Evolutionary conservation across 306 rosid species (phyloP), one percentile per base, ranked within the genome.

Genomic region (Malus orientalis): DNA sequence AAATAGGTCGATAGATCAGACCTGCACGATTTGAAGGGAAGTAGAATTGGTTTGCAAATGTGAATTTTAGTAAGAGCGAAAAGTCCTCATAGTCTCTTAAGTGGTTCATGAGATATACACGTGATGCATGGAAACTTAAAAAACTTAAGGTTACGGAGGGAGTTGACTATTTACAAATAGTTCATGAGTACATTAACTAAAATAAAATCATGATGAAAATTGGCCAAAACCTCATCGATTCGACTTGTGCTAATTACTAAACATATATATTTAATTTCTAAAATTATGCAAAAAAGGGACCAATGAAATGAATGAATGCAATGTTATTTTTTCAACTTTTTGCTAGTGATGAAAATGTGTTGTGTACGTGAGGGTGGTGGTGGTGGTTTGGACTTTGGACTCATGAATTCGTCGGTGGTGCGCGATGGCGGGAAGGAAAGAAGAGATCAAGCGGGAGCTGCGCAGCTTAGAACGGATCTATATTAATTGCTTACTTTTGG

Each of bases 381-480:
- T 59, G 73, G 36, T 61, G 36, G 33, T 49, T 27, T 61, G 66
- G 66, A 61, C 66, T 25, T 60, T 61, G 11, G 68, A 30, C 33
- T n/a, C 10, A n/a, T 59, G 57, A 25, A 2, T 58, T 77, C 15
- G 89, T 84, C 83, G 87, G 85, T 86, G 87, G 85, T 86, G 90
- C 42, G 49, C 2, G 14, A 75, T 55, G 81, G 71, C n/a, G 57
- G 79, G 80, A 70, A 42, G 18, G 76, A 19, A 49, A 66, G 70
- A 65, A 27, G 45, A 47, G 79, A 87, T 85, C 81, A 80, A 71
- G 80, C 90, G 93, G 76, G 58, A 73, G 89, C 89, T 76, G 36
- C 96, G 93, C 90, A 89, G 83, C 55, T 85, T 74, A 81, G 80
- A 77, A 6, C 76, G 96, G 97, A 89, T 91, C 96, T 69, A 81